A percentile compares a stretch with the other conserved stretches of the same genome.
These are phyloP conservation scores for Acmispon strigosus DNA, from an alignment of 306 rosid species.

Conservation along the genomic window DNA sequence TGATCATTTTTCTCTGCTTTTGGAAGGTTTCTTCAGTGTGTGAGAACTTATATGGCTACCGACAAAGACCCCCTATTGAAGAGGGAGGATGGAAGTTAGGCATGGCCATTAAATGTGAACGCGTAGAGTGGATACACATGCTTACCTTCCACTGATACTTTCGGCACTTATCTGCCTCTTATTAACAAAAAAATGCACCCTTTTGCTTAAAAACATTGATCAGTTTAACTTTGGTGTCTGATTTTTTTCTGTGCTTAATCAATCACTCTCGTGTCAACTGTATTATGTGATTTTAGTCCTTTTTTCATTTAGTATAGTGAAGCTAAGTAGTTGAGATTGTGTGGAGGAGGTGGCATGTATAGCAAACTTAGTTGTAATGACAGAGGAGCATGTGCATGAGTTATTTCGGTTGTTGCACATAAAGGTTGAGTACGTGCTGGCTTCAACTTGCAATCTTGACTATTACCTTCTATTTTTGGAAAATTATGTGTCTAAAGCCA, in stretches of 20 bases:
- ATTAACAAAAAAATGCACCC: not conserved
- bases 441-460: too few relatives aligned
- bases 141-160: not conserved
- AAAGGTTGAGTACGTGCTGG: not conserved
- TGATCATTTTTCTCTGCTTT: slow-evolving; percentile 32
- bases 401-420: slow-evolving; percentile 58
- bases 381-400: slow-evolving; percentile 46
- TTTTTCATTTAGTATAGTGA: slow-evolving; percentile 16
- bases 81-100: slow-evolving; percentile 69
- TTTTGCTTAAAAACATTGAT: not conserved
- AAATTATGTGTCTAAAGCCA: too few relatives aligned
- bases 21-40: slow-evolving; percentile 1
- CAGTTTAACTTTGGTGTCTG: not conserved
- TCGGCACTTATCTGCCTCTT: not conserved
- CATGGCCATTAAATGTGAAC: slow-evolving; percentile 43
- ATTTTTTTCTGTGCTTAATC: not conserved
- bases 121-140: slow-evolving; percentile 24
- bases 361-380: not conserved
- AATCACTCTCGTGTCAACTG: not conserved
- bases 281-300: slow-evolving; percentile 5
- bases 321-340: slow-evolving; percentile 29
- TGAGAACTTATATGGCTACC: slow-evolving; percentile 26
- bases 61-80: slow-evolving; percentile 37
- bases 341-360: not conserved
- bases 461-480: too few relatives aligned